Conservation (phyloP, 2,329 filamentous ascomycete genomes). For the Colletotrichum limetticola region DNA sequence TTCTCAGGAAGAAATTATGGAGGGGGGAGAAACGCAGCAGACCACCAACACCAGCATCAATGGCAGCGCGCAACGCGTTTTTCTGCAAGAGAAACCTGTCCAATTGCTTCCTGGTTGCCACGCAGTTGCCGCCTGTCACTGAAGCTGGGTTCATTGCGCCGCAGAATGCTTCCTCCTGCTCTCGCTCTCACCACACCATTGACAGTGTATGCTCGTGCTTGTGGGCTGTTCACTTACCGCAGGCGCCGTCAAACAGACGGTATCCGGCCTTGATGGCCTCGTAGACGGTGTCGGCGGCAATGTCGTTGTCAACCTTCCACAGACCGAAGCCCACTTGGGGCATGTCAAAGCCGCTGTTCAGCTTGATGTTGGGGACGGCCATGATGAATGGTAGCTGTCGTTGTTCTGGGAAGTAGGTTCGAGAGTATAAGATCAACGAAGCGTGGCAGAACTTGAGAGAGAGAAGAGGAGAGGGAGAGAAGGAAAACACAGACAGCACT, state of each 20-base stretch:
- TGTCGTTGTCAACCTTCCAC: constrained; percentile 84
- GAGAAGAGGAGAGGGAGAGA: constrained; percentile 1
- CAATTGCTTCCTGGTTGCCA: background rate
- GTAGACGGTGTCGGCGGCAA: constrained; percentile 81
- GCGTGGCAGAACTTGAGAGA: constrained; percentile 9
- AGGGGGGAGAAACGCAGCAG: constrained; percentile 7
- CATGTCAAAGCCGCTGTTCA: constrained; percentile 75
- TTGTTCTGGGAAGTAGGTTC: background rate
- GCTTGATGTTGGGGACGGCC: constrained; percentile 64
- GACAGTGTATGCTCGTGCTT: background rate
- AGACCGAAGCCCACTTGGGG: constrained; percentile 81
- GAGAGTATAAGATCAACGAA: constrained; percentile 7
- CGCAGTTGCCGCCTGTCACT: background rate
- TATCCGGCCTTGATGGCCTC: constrained; percentile 75
- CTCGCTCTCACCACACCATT: background rate
- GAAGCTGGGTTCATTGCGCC: background rate
- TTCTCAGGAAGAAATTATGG: constrained; percentile 9
- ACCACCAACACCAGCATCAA: background rate
- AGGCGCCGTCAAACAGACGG: constrained; percentile 69
- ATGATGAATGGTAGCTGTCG: constrained; percentile 12
- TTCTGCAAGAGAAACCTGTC: background rate
- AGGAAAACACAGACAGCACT: background rate
- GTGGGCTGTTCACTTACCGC: constrained; percentile 55
- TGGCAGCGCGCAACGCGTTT: background rate
- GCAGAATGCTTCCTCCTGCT: background rate